Evolutionary conservation across 441 rosid species (phyloP), one percentile per base, ranked within the genome.

Genomic region (Gossypium trilobum): DNA sequence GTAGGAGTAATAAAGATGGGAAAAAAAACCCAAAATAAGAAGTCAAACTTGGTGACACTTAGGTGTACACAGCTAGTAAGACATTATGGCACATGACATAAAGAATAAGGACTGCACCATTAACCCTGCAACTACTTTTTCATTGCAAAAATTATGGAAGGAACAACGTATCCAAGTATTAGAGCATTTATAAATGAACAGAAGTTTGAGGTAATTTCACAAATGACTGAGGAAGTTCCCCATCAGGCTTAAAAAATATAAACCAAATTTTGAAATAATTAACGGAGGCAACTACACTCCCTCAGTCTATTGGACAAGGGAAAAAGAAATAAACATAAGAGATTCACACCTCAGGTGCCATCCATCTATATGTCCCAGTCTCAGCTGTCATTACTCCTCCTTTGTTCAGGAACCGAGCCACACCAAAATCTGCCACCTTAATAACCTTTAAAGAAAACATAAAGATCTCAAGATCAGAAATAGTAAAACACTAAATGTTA

Each of bases 341-440:
- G 13, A 78, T 75, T 57, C 82, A 73, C 54, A 90, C 91, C 91
- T 90, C 96, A 55, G 96, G 96, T 59, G 96, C 96, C 96, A 90
- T 88, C 96, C 93, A 90, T 81, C 93, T 85, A 78, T 90, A 90
- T 9, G 96, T 90, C 64, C 91, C 96, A 19, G 93, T 88, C 82
- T 90, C 93, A 9, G 90, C 96, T 13, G 96, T 90, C 91, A 90
- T 88, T 68, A 86, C 87, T 73, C 96, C 96, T 60, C 81, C 87
- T 77, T 85, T 78, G 75, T 74, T 84, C 81, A 81, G 90, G 78
- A 88, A 86, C 78, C 96, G 91, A 46, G 96, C 93, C 51, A 88
- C 86, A 54, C 96, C 96, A 80, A 90, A 90, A 78, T 90, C 93
- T 56, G 91, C 91, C 68, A 90, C 93, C 84, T 87, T 88, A 50